Evolutionary conservation across 495 filamentous ascomycete genomes (phyloP).

Genomic region (Umbilicaria muhlenbergii): DNA sequence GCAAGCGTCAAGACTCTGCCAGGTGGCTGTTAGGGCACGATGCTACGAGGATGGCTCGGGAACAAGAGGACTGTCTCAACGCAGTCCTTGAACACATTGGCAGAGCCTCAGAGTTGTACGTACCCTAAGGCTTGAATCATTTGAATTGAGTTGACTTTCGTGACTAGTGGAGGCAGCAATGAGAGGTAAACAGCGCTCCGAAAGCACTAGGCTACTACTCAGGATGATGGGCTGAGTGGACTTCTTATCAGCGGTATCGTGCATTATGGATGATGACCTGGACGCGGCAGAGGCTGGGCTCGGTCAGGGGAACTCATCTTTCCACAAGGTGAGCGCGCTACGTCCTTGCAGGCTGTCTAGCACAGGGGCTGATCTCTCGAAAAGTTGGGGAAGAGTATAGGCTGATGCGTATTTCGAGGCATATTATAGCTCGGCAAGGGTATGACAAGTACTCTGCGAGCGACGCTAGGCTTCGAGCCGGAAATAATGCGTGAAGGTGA

Average conservation of each 20-base stretch:
- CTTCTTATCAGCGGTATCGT: slow-evolving; percentile 26
- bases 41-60: slow-evolving; percentile 40
- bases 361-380: slow-evolving; percentile 7
- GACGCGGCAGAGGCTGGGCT: slow-evolving; percentile 67
- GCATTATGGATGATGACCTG: slow-evolving; percentile 91
- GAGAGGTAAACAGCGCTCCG: slow-evolving; percentile 26
- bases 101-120: slow-evolving; percentile 45
- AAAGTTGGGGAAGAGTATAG: background rate
- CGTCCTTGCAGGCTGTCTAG: background rate
- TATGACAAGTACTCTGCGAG: slow-evolving; percentile 68
- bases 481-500: slow-evolving; percentile 76
- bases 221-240: slow-evolving; percentile 4
- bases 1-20: no score
- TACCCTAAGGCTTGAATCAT: slow-evolving; percentile 2
- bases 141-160: slow-evolving; percentile 4
- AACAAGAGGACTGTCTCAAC: slow-evolving; percentile 37
- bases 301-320: slow-evolving; percentile 63
- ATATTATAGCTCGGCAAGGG: slow-evolving; percentile 52
- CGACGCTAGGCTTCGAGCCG: slow-evolving; percentile 83
- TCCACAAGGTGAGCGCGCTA: slow-evolving; percentile 47
- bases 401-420: slow-evolving; percentile 9
- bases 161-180: slow-evolving; percentile 46
- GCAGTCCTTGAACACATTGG: slow-evolving; percentile 40
- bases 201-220: background rate
- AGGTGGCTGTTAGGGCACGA: slow-evolving; percentile 14